Base-by-base conservation (phyloP, 192 early-diverging fungal species). In the Entomortierella parvispora region DNA sequence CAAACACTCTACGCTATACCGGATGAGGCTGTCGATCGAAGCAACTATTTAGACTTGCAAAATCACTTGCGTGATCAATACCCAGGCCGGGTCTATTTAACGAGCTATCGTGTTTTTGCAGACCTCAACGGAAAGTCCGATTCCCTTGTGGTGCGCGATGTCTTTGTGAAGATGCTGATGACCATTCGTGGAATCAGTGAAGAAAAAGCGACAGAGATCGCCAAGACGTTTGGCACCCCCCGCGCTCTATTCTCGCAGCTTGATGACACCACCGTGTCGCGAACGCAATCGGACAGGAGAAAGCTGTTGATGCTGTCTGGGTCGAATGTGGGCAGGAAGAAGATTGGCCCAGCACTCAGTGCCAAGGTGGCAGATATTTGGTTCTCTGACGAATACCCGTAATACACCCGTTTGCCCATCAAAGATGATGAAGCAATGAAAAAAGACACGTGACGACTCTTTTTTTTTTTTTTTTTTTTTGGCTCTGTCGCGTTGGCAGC, bases 161-260 rank as follows among this genome's bases (percentile, higher is more conserved):
- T 94, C 3, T 97, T 93, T 81, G 78, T 90, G 42, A 83, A 90
- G 46, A 93, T 97, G 87, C 82, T 99, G 28, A 89, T 95, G 91
- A 88, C 90, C 1, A 77, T 96, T 48, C 86, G 88, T 46, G 96
- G 96, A 23, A 71, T 98, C 22, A 93, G 91, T 61, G 84, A 80
- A 0, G 95, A 98, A 66, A 97, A 96, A 76, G 97, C 96, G 0
- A 46, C 82, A 29, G 82, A 89, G n/a, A 84, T 99, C 37, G 87
- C 83, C 1, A 71, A 72, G 29, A 80, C 54, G 22, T 97, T 91
- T 65, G 87, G 84, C 14, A 97, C 96, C 1, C 89, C 91, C 48
- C 57, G 78, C 17, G 76, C 76, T 34, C 69, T 94, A 23, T 69
- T 90, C 15, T 64, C 68, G 3, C 79, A 76, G 20, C 33, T 68